Base-by-base conservation (phyloP, 352 stramenopile genomes). In the Plasmopara halstedii region DNA sequence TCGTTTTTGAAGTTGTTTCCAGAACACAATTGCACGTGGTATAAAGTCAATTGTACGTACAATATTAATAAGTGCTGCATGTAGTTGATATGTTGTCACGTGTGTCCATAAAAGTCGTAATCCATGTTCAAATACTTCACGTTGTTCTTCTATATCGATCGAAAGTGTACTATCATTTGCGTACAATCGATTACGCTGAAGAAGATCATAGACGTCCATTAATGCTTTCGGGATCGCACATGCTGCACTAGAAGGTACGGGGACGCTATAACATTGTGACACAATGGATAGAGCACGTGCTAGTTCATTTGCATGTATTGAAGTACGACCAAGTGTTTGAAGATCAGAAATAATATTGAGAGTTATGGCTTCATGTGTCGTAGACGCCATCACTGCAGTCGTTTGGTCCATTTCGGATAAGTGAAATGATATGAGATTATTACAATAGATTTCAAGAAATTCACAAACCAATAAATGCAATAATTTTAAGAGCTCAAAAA, bases 21-120 rank as follows among this genome's bases (percentile, higher is more conserved):
- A 90, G 53, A 79, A 90, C 22, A 50, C 50, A 18, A 87, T 57
- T 2, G 75, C 53, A 11, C 77, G 61, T n/a, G 78, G 78, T 20
- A 90, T 78, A 38, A 78, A 85, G 50, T 86, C 71, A 26, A 90
- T 71, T 11, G 69, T 73, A 23, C 58, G 52, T 39, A 90, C 64
- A 8, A 88, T 42, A 39, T 88, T 64, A 10, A 73, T 58, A 6
- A 87, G 59, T 26, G 78, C 78, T 9, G 73, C 55, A 22, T 85
- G 62, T 26, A 86, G 46, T 42, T 73, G 54, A 44, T 83, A 83
- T 26, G 62, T 73, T 17, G 64, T 74, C 23, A 79, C 73, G 33
- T 84, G 74, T 0, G 63, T 49, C 78, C 78, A 90, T 21, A 90
- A 56, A 39, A 73, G 42, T 7, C 54, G 49, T 42, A 85, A 36